These are phyloP conservation scores for Xylaria acuta DNA, from an alignment of 495 filamentous ascomycete genomes.

Conservation along the genomic window DNA sequence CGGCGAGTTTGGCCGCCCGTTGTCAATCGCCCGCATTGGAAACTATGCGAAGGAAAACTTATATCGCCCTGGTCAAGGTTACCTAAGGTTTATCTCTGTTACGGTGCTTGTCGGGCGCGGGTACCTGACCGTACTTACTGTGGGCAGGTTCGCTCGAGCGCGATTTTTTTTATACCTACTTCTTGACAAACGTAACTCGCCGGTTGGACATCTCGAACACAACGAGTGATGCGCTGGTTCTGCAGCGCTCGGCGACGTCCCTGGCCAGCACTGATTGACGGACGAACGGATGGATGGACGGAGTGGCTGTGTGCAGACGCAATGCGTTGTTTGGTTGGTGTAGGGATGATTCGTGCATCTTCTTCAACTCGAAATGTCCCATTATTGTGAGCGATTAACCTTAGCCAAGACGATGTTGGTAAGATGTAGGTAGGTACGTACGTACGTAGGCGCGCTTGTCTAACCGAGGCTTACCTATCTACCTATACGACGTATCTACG, in stretches of 20 bases:
- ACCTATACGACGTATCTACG: slow-evolving; percentile 3
- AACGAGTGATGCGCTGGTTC: background rate
- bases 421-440: too few relatives aligned
- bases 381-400: background rate
- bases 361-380: background rate
- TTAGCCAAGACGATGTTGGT: background rate
- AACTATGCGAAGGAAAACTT: background rate
- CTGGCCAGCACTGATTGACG: background rate
- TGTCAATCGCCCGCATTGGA: background rate
- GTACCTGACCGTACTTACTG: background rate
- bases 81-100: background rate
- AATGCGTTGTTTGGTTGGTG: background rate
- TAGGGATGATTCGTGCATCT: background rate
- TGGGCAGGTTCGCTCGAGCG: background rate
- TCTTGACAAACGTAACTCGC: background rate
- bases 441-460: background rate
- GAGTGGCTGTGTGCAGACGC: slow-evolving; percentile 5
- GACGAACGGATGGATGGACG: background rate
- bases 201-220: background rate
- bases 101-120: background rate
- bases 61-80: background rate
- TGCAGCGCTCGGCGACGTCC: background rate
- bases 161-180: background rate
- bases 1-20: background rate
- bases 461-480: background rate